These are phyloP conservation scores for Zoysia matrella DNA, from an alignment of 202 grass and related monocot species.

Conservation along the genomic window DNA sequence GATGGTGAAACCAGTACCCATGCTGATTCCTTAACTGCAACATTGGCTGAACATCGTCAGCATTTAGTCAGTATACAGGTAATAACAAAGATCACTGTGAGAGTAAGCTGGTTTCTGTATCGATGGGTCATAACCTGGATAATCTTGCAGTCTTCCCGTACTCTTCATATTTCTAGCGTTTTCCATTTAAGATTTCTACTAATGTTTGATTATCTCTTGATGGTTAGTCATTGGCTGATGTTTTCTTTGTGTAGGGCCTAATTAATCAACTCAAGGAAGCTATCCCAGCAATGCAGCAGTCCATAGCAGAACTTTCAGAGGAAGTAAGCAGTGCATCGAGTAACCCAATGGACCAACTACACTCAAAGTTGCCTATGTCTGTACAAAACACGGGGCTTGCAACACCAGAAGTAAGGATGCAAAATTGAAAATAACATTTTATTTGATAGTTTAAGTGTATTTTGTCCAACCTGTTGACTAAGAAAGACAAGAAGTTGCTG, in stretches of 20 bases:
- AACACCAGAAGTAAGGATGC: slow-evolving; percentile 60
- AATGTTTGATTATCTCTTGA: slow-evolving; percentile 39
- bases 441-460: slow-evolving; percentile 30
- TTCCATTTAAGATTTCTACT: slow-evolving; percentile 22
- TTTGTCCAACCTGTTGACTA: slow-evolving; percentile 19
- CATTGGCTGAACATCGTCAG: slow-evolving; percentile 96
- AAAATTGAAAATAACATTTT: slow-evolving; percentile 24
- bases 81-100: slow-evolving; percentile 36
- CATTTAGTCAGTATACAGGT: slow-evolving; percentile 99
- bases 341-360: slow-evolving; percentile 61
- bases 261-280: slow-evolving; percentile 98
- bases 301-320: slow-evolving; percentile 86
- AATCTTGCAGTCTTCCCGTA: background rate
- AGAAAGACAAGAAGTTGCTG: background rate
- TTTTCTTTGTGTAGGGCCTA: slow-evolving; percentile 69
- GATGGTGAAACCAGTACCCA: slow-evolving; percentile 76
- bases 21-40: slow-evolving; percentile 85
- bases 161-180: slow-evolving; percentile 21
- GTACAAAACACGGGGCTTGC: slow-evolving; percentile 45
- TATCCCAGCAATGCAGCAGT: slow-evolving; percentile 90
- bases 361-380: slow-evolving; percentile 49
- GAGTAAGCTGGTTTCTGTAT: slow-evolving; percentile 3
- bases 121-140: background rate
- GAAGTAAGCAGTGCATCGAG: slow-evolving; percentile 73
- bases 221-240: slow-evolving; percentile 40